phyloP scores from a whole-genome alignment of 2,329 filamentous ascomycete species.

The Sporothrix brasiliensis region DNA sequence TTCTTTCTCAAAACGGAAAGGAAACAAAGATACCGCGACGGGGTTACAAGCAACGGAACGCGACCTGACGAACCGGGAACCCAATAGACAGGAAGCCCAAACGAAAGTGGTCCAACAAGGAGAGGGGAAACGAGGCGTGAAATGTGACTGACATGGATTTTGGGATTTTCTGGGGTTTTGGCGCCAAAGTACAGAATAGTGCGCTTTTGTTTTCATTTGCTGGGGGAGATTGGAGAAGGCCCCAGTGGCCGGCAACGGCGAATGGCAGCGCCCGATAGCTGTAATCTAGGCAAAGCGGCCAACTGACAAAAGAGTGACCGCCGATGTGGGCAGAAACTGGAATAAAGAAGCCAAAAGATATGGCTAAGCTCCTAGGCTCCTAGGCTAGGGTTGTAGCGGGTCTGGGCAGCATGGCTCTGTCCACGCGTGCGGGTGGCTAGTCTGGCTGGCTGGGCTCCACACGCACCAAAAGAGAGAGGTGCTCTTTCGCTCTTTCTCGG shows the following conservation, averaged over 20 bases:
- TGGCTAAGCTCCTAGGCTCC: neutral
- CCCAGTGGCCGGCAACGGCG: neutral
- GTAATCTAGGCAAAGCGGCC: neutral
- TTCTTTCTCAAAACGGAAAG: slow-evolving; percentile 30
- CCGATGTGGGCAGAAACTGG: neutral
- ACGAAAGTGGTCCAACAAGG: neutral
- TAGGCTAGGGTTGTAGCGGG: neutral
- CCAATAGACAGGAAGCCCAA: neutral
- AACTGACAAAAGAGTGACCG: neutral
- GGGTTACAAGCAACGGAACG: neutral
- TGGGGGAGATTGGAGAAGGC: neutral
- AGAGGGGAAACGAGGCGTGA: neutral
- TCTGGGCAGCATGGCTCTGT: neutral
- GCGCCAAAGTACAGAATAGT: neutral
- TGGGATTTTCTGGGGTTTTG: slow-evolving; percentile 24
- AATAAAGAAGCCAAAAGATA: slow-evolving; percentile 1
- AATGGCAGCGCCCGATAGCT: neutral
- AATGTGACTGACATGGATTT: neutral
- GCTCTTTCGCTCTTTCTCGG: neutral
- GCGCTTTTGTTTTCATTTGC: neutral
- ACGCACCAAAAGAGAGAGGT: neutral
- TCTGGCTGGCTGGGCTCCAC: slow-evolving; percentile 6
- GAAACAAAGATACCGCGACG: slow-evolving; percentile 29
- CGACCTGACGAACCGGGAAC: neutral
- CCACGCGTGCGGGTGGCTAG: slow-evolving; percentile 2